A percentile compares a stretch with the other conserved stretches of the same genome.
These are phyloP conservation scores for Candida neerlandica DNA, from an alignment of 1,139 yeast genomes.

Conservation along the genomic window DNA sequence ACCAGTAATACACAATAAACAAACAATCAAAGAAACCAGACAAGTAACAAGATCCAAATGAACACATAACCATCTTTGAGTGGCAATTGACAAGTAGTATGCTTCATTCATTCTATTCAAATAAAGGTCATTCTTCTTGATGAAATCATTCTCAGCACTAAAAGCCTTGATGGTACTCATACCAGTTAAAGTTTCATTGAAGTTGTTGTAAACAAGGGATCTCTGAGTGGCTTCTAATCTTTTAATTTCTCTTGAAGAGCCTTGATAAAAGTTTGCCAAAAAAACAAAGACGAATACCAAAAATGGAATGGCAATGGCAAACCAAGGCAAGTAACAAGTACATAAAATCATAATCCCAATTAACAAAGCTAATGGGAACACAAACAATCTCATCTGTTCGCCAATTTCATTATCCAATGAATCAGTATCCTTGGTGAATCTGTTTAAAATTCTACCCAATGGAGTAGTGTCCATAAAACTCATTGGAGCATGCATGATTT, in stretches of 20 bases:
- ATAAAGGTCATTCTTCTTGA: conserved; percentile 37
- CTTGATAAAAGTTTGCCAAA: conserved; percentile 44
- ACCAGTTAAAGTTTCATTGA: conserved; percentile 49
- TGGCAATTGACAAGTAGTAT: conserved; percentile 42
- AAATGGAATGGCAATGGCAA: conserved; percentile 49
- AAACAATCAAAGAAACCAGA: conserved; percentile 40
- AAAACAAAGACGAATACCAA: conserved; percentile 33
- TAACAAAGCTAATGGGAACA: conserved; percentile 43
- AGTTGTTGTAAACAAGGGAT: conserved; percentile 48
- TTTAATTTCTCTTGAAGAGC: conserved; percentile 47
- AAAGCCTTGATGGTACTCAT: conserved; percentile 47
- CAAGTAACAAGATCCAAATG: conserved; percentile 45
- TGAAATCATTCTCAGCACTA: conserved; percentile 32
- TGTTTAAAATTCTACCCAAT: conserved; percentile 47
- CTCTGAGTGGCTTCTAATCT: conserved; percentile 48
- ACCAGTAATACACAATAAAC: conserved; percentile 43
- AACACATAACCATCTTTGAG: conserved; percentile 49
- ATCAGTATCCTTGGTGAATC: conserved; percentile 60
- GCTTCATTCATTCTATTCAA: conserved; percentile 49
- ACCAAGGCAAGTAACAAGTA: conserved; percentile 48
- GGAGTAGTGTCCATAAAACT: conserved; percentile 49
- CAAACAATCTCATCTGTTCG: conserved; percentile 45
- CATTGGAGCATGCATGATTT: conserved; percentile 48
- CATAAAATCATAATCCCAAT: conserved; percentile 47
- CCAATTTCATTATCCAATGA: conserved; percentile 50